phyloP scores from a whole-genome alignment of 2,329 filamentous ascomycete species.

The Chrysoporthe deuterocubensis region DNA sequence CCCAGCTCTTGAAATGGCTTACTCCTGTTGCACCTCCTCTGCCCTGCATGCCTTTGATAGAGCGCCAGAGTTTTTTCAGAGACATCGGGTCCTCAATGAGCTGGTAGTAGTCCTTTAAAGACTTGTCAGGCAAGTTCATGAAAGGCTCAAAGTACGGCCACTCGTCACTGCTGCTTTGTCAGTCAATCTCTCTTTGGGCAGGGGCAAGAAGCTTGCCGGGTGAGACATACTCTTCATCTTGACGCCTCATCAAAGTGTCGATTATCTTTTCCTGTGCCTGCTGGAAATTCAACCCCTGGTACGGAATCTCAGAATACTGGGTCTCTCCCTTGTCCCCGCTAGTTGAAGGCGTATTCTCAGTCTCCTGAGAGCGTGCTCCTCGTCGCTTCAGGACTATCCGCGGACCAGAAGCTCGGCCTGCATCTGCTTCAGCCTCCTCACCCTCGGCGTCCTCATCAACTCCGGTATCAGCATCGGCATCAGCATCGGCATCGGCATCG shows the following conservation, averaged over 20 bases:
- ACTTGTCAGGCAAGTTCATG: conserved; percentile 74
- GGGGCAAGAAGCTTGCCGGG: conserved; percentile 1
- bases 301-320: conserved; percentile 61
- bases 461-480: conserved; percentile 39
- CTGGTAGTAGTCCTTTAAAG: conserved; percentile 83
- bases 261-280: conserved; percentile 86
- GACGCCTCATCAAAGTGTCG: conserved; percentile 71
- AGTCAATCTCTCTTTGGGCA: conserved; percentile 28
- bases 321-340: conserved; percentile 49
- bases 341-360: conserved; percentile 36
- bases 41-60: conserved; percentile 73
- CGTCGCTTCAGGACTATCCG: conserved; percentile 29
- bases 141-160: conserved; percentile 76
- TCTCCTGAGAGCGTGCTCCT: conserved; percentile 35
- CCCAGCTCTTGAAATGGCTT: conserved; percentile 80
- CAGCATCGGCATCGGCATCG: conserved; percentile 35
- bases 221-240: conserved; percentile 64
- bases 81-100: conserved; percentile 82
- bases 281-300: conserved; percentile 77
- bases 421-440: conserved; percentile 36
- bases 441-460: conserved; percentile 38
- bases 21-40: conserved; percentile 65
- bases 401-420: conserved; percentile 22
- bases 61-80: conserved; percentile 76
- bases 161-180: conserved; percentile 58